Conservation (phyloP, 2,329 filamentous ascomycete genomes). For the Aureobasidium vineae region DNA sequence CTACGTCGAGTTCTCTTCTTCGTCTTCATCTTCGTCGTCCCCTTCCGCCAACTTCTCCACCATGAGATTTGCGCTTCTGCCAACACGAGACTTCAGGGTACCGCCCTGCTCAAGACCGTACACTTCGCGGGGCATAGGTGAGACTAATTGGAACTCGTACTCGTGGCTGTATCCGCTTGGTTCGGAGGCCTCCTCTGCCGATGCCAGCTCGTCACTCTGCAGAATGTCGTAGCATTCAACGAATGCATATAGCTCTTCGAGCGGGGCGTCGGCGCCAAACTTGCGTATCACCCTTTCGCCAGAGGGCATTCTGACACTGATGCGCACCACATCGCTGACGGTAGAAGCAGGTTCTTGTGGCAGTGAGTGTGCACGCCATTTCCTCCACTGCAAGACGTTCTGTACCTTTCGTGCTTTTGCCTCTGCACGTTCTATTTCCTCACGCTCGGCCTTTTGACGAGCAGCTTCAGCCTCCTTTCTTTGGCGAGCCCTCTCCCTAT, state of each 20-base stretch:
- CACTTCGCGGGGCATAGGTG: constrained; percentile 78
- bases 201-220: constrained; percentile 41
- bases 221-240: constrained; percentile 83
- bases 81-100: constrained; percentile 70
- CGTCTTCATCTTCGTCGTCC: constrained; percentile 53
- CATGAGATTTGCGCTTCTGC: constrained; percentile 81
- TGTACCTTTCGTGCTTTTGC: constrained; percentile 57
- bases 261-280: constrained; percentile 65
- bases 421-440: constrained; percentile 62
- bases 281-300: constrained; percentile 73
- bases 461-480: constrained; percentile 71
- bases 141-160: constrained; percentile 83
- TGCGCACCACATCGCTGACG: constrained; percentile 69
- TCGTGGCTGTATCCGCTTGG: constrained; percentile 73
- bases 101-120: constrained; percentile 67
- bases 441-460: constrained; percentile 60
- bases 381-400: constrained; percentile 69
- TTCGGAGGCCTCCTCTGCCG: constrained; percentile 45
- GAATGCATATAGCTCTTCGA: constrained; percentile 94
- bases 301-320: constrained; percentile 61
- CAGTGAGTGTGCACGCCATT: constrained; percentile 71
- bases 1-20: constrained; percentile 28
- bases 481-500: constrained; percentile 77
- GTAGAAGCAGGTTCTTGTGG: constrained; percentile 64
- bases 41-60: constrained; percentile 65